Evolutionary conservation across 495 filamentous ascomycete genomes (phyloP).

Genomic region (Penicillium fimorum): DNA sequence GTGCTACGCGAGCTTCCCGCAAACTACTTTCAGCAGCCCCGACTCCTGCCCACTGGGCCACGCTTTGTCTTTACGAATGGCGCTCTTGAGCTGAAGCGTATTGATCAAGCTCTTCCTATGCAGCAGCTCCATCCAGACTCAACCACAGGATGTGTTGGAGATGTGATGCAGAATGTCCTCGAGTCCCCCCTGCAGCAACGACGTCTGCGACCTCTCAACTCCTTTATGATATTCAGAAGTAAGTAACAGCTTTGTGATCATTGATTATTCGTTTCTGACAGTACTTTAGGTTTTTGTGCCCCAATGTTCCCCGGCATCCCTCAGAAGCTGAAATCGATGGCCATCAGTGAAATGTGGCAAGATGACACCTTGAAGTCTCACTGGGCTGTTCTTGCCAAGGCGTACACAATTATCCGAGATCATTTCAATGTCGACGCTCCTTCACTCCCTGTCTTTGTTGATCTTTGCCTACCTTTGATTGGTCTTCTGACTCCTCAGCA

Average conservation of each 20-base stretch:
- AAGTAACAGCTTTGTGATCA: conserved; percentile 18
- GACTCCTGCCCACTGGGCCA: background rate
- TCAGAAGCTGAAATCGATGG: conserved; percentile 45
- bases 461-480: background rate
- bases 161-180: background rate
- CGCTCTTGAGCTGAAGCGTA: background rate
- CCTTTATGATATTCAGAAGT: conserved; percentile 51
- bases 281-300: conserved; percentile 38
- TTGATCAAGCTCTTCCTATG: background rate
- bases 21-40: background rate
- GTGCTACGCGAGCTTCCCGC: background rate
- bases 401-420: conserved; percentile 52
- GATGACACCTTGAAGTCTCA: conserved; percentile 44
- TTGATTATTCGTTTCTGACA: conserved; percentile 15
- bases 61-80: background rate
- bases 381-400: conserved; percentile 49
- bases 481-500: conserved; percentile 34
- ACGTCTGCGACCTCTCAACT: conserved; percentile 38
- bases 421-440: conserved; percentile 33
- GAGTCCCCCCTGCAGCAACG: background rate
- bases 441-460: conserved; percentile 2
- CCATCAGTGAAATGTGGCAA: conserved; percentile 44
- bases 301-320: conserved; percentile 35
- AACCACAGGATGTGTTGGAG: background rate
- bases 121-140: background rate